Percentiles rank a stretch among this genome's conserved stretches.
These are phyloP conservation scores for Colletotrichum graminicola DNA, from an alignment of 2,329 filamentous ascomycete genomes.

Conservation along the genomic window DNA sequence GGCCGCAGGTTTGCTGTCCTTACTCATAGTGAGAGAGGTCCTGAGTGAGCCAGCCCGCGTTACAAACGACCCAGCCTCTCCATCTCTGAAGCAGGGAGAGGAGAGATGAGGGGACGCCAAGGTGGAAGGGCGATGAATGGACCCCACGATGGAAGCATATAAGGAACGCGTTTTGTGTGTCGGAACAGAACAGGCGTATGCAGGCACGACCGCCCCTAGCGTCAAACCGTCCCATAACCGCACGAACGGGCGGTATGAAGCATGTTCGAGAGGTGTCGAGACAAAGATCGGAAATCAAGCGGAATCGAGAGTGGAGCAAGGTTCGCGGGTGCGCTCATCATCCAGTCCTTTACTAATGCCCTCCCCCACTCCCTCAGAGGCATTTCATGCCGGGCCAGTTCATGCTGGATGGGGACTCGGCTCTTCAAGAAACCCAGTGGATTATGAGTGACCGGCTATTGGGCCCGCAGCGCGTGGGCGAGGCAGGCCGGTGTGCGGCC, in stretches of 20 bases:
- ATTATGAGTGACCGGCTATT: background rate
- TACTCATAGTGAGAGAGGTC: background rate
- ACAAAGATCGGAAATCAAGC: slow-evolving; percentile 12
- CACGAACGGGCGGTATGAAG: slow-evolving; percentile 31
- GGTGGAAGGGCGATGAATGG: background rate
- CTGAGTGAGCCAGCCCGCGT: background rate
- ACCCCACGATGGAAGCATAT: background rate
- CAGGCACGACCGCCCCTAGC: slow-evolving; percentile 9
- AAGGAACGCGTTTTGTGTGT: background rate
- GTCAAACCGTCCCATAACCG: slow-evolving; percentile 33
- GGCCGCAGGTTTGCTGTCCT: background rate
- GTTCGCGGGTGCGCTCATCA: background rate
- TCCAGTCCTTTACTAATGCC: background rate
- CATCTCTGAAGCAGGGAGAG: background rate
- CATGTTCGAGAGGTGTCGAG: slow-evolving; percentile 19
- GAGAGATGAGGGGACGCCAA: background rate
- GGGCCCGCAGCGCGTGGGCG: slow-evolving; percentile 14
- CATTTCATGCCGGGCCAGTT: slow-evolving; percentile 10
- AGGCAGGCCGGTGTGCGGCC: slow-evolving; percentile 18
- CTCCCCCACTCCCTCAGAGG: background rate
- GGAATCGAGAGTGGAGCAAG: slow-evolving; percentile 13
- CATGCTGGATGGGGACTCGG: background rate
- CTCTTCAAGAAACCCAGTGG: background rate
- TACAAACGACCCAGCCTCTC: background rate
- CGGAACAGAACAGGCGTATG: slow-evolving; percentile 22